A percentile compares a stretch with the other conserved stretches of the same genome.
These are phyloP conservation scores for Tylopilus sp. DNA, from an alignment of 1,284 basidiomycete species.

Conservation along the genomic window DNA sequence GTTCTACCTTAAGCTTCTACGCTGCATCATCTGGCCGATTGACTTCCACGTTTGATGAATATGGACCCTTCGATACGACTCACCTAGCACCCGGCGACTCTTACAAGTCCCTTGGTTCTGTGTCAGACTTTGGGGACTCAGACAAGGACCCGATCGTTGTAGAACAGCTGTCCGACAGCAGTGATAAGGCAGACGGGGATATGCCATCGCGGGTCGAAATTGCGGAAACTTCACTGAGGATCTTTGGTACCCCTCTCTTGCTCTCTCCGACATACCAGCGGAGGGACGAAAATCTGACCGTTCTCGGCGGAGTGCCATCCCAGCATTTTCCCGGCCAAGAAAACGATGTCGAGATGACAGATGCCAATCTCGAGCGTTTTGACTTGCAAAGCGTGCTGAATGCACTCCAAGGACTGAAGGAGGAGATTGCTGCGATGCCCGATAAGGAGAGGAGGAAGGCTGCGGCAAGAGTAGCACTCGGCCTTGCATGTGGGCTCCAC, in stretches of 20 bases:
- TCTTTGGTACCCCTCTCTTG: constrained; percentile 45
- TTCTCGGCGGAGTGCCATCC: not conserved
- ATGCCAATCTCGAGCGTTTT: constrained; percentile 45
- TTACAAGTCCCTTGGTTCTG: constrained; percentile 48
- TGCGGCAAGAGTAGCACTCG: constrained; percentile 69
- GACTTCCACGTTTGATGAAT: constrained; percentile 26
- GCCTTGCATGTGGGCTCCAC: constrained; percentile 66
- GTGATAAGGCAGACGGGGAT: constrained; percentile 35
- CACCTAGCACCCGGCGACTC: constrained; percentile 26
- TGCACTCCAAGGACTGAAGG: constrained; percentile 65
- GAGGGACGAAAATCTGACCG: constrained; percentile 1
- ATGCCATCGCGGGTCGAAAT: constrained; percentile 54
- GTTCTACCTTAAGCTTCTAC: constrained; percentile 28
- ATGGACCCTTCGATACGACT: constrained; percentile 13
- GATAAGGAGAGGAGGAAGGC: constrained; percentile 59
- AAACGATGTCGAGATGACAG: constrained; percentile 29
- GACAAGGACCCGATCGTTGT: constrained; percentile 23
- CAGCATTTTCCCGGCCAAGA: constrained; percentile 15
- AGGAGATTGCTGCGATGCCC: constrained; percentile 65
- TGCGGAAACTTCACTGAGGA: constrained; percentile 46
- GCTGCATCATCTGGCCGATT: constrained; percentile 16
- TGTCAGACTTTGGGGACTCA: constrained; percentile 43
- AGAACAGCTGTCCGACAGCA: constrained; percentile 16
- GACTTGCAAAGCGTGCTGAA: constrained; percentile 62
- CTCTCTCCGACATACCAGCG: constrained; percentile 20